Percentiles rank a stretch among this genome's conserved stretches.
Evolutionary conservation across 306 rosid species (phyloP).

Genomic region (Medicago arabica): DNA sequence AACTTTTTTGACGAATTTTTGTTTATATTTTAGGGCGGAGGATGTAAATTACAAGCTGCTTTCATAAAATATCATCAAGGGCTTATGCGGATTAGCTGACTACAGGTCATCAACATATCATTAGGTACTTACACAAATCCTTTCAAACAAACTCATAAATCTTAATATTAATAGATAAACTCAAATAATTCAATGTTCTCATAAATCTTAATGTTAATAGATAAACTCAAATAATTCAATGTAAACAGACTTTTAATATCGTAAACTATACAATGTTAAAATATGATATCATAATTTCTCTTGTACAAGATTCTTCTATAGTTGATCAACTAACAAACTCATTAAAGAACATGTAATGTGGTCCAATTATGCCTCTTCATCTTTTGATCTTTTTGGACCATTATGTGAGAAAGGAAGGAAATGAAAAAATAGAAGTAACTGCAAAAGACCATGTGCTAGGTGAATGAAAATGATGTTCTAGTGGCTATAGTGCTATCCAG

Average conservation of each 20-base stretch:
- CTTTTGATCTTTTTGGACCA: conserved; percentile 38
- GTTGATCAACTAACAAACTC: conserved; percentile 41
- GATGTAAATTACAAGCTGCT: background rate
- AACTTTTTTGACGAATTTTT: too few relatives aligned
- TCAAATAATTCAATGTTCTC: too few relatives aligned
- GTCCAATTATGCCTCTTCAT: conserved; percentile 30
- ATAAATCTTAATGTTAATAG: background rate
- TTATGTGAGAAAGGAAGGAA: conserved; percentile 4
- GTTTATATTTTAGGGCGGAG: too few relatives aligned
- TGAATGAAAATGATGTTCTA: conserved; percentile 12
- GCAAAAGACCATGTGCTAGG: conserved; percentile 45
- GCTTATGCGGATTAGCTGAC: background rate
- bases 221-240: too few relatives aligned
- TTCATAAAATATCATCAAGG: too few relatives aligned
- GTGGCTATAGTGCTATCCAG: conserved; percentile 32
- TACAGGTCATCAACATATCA: background rate
- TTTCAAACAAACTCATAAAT: too few relatives aligned
- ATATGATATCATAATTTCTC: conserved; percentile 29
- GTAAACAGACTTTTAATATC: background rate
- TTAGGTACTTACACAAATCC: background rate
- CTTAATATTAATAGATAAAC: background rate
- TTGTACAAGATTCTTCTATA: conserved; percentile 7
- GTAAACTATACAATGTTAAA: conserved; percentile 20
- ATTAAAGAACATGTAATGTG: conserved; percentile 30
- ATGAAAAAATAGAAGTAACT: conserved; percentile 1